Conservation (phyloP, 768 basidiomycete genomes). For the Trametes villosa region DNA sequence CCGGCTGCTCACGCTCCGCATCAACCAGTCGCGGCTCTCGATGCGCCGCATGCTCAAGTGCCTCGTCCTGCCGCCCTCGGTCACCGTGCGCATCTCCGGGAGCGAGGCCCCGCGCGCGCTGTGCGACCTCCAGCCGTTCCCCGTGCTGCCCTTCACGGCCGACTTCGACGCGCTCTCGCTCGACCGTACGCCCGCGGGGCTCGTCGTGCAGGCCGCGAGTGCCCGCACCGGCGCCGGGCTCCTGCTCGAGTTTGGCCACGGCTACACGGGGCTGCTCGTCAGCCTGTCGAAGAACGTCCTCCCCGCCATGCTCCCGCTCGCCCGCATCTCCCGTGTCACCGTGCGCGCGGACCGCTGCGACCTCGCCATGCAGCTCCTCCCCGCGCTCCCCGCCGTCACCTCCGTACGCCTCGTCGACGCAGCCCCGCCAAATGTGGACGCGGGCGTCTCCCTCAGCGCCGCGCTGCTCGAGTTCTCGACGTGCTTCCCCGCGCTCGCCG, state of each 20-base stretch:
- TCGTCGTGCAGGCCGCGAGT: conserved; percentile 8
- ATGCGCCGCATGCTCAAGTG: conserved; percentile 16
- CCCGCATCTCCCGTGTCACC: background rate
- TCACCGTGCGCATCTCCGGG: conserved; percentile 11
- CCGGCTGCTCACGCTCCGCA: conserved; percentile 12
- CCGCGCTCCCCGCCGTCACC: background rate
- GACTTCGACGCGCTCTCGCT: conserved; percentile 13
- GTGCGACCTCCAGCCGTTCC: conserved; percentile 15
- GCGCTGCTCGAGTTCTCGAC: too few species aligned
- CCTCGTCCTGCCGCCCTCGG: conserved; percentile 11
- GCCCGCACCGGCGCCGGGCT: background rate
- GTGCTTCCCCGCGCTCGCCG: too few species aligned
- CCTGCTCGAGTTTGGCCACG: conserved; percentile 11
- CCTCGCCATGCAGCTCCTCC: background rate
- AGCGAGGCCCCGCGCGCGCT: conserved; percentile 17
- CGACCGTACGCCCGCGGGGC: background rate
- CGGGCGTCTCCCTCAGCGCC: too few species aligned
- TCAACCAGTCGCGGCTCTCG: conserved; percentile 13
- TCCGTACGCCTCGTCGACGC: background rate
- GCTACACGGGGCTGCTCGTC: background rate
- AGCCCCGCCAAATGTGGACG: background rate
- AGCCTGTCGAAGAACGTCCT: background rate
- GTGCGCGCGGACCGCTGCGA: background rate
- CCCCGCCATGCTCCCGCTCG: conserved; percentile 2
- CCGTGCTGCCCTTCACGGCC: conserved; percentile 6